phyloP scores from a whole-genome alignment of 495 filamentous ascomycete species.

The Sphaerosporella brunnea region DNA sequence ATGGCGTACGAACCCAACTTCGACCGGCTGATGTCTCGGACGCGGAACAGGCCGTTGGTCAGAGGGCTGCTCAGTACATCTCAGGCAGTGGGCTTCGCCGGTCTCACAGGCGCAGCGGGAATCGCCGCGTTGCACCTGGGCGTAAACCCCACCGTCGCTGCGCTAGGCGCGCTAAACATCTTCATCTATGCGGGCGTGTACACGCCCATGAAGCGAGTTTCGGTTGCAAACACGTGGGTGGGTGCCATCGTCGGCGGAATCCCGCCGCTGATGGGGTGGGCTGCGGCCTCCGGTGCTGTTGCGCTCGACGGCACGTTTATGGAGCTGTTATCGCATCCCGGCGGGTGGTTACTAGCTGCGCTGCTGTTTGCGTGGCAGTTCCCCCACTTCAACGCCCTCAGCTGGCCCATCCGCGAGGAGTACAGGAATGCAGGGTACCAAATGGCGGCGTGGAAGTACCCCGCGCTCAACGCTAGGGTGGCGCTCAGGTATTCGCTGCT shows the following conservation, averaged over 20 bases:
- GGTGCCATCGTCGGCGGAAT: constrained; percentile 86
- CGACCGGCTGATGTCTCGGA: constrained; percentile 84
- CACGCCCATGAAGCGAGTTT: constrained; percentile 77
- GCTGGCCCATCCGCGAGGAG: constrained; percentile 72
- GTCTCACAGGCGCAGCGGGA: constrained; percentile 47
- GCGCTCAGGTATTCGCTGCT: constrained; percentile 72
- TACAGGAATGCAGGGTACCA: constrained; percentile 73
- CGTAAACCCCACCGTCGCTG: constrained; percentile 83
- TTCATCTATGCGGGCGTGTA: constrained; percentile 78
- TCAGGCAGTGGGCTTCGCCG: constrained; percentile 64
- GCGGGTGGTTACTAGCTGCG: constrained; percentile 74
- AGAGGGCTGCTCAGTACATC: constrained; percentile 58
- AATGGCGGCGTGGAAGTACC: constrained; percentile 85
- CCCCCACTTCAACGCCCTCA: constrained; percentile 88
- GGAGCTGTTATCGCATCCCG: constrained; percentile 63
- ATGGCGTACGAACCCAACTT: constrained; percentile 88
- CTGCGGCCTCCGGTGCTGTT: constrained; percentile 55
- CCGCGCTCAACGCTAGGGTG: constrained; percentile 63
- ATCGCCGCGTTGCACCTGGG: constrained; percentile 60
- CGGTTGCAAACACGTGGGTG: constrained; percentile 84
- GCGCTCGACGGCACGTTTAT: constrained; percentile 11
- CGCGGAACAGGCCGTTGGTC: constrained; percentile 74
- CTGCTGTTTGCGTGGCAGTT: constrained; percentile 94
- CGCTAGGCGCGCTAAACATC: constrained; percentile 72
- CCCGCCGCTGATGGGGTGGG: constrained; percentile 94